phyloP scores from a whole-genome alignment of 352 stramenopile genomes.

The Aphanomyces euteiches region DNA sequence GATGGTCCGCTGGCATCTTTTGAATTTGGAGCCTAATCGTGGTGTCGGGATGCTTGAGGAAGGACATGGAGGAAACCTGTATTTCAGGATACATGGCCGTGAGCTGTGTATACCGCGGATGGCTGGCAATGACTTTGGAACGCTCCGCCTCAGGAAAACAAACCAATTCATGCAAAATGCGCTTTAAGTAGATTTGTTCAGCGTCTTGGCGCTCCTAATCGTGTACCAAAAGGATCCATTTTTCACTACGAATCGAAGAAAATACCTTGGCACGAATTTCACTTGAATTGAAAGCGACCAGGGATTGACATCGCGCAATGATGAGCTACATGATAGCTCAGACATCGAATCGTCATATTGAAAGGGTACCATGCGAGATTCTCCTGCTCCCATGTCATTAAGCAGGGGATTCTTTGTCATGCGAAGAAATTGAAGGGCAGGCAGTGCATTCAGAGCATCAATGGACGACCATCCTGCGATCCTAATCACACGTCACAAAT shows the following conservation, averaged over 20 bases:
- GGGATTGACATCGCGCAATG: constrained; percentile 48
- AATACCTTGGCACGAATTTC: constrained; percentile 42
- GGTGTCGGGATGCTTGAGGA: too few relatives aligned
- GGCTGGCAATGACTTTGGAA: constrained; percentile 20
- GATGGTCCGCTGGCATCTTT: constrained; percentile 33
- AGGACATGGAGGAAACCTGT: not conserved
- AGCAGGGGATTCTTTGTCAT: constrained; percentile 69
- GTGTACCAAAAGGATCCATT: too few relatives aligned
- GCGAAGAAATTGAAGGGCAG: constrained; percentile 51
- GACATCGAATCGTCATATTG: not conserved
- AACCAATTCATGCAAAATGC: constrained; percentile 65
- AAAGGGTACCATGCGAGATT: constrained; percentile 50
- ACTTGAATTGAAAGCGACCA: constrained; percentile 66
- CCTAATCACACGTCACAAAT: constrained; percentile 3
- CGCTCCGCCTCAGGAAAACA: constrained; percentile 3
- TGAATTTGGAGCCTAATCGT: not conserved
- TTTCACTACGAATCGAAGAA: not conserved
- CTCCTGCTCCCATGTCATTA: constrained; percentile 55
- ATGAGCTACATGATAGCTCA: constrained; percentile 38
- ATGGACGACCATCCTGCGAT: constrained; percentile 74
- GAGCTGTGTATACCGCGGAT: constrained; percentile 22
- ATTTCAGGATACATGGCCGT: constrained; percentile 22
- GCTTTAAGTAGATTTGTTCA: constrained; percentile 80
- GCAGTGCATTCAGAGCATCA: constrained; percentile 62
- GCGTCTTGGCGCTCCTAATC: constrained; percentile 55